A percentile compares a stretch with the other conserved stretches of the same genome.
Evolutionary conservation across 352 stramenopile species (phyloP).

Genomic region (Halophytophthora batemanensis): DNA sequence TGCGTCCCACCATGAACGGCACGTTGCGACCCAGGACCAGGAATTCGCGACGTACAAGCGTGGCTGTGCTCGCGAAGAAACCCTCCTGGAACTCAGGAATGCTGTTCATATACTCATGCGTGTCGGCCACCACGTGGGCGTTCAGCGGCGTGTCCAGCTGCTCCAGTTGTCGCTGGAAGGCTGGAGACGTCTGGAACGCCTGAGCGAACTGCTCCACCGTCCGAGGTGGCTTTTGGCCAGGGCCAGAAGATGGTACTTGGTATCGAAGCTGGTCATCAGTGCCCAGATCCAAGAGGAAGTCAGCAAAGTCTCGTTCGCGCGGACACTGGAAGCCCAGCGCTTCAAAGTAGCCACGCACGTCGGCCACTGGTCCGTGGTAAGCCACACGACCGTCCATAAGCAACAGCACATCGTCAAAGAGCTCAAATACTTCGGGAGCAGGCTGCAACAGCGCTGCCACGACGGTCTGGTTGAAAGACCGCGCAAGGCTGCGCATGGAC

Average conservation of each 20-base stretch:
- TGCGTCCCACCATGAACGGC: slow-evolving; percentile 36
- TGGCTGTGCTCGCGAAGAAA: slow-evolving; percentile 25
- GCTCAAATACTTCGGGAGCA: slow-evolving; percentile 50
- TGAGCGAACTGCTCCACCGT: slow-evolving; percentile 30
- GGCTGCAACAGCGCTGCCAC: slow-evolving; percentile 84
- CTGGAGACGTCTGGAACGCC: slow-evolving; percentile 21
- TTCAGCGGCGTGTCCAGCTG: slow-evolving; percentile 21
- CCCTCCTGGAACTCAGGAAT: slow-evolving; percentile 35
- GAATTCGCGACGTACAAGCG: slow-evolving; percentile 48
- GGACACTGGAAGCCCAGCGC: slow-evolving; percentile 39
- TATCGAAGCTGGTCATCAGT: slow-evolving; percentile 40
- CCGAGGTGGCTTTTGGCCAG: slow-evolving; percentile 9
- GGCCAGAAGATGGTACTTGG: slow-evolving; percentile 9
- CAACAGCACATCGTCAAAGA: slow-evolving; percentile 58
- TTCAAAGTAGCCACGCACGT: slow-evolving; percentile 39
- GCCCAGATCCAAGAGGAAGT: slow-evolving; percentile 46
- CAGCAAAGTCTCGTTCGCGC: slow-evolving; percentile 33
- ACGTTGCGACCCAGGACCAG: slow-evolving; percentile 43
- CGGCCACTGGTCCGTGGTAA: slow-evolving; percentile 45
- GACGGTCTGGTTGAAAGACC: slow-evolving; percentile 35
- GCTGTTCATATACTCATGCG: slow-evolving; percentile 80
- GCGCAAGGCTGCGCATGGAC: slow-evolving; percentile 28
- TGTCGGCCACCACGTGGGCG: slow-evolving; percentile 14
- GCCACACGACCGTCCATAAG: slow-evolving; percentile 74
- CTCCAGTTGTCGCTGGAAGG: slow-evolving; percentile 13